Evolutionary conservation across 2,329 filamentous ascomycete genomes (phyloP).

Genomic region (Aspergillaceae sp.): DNA sequence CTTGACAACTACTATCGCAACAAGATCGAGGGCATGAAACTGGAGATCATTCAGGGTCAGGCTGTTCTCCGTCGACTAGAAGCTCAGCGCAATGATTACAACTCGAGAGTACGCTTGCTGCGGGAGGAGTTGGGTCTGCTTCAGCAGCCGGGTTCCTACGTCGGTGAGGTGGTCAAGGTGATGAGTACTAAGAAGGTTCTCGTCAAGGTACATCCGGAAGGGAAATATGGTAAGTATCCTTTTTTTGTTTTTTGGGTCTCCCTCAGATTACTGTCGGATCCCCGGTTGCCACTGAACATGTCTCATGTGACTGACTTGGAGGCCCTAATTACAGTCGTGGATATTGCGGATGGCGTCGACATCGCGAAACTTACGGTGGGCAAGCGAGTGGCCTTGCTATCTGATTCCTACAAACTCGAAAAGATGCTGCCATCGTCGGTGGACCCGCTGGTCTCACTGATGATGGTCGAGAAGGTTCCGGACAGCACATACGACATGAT

Average conservation of each 20-base stretch:
- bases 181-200: slow-evolving; percentile 99
- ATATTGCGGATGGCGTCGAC: slow-evolving; percentile 89
- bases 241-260: not conserved
- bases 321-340: slow-evolving; percentile 60
- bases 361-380: slow-evolving; percentile 91
- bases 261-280: too few relatives aligned
- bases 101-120: slow-evolving; percentile 88
- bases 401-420: slow-evolving; percentile 96
- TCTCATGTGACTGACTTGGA: slow-evolving; percentile 4
- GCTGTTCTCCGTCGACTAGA: slow-evolving; percentile 89
- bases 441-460: slow-evolving; percentile 94
- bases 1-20: slow-evolving; percentile 99
- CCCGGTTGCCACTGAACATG: not conserved
- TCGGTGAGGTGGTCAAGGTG: slow-evolving; percentile 99
- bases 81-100: slow-evolving; percentile 98
- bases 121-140: slow-evolving; percentile 91
- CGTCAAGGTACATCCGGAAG: slow-evolving; percentile 97
- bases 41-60: slow-evolving; percentile 98
- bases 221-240: slow-evolving; percentile 80
- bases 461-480: slow-evolving; percentile 99
- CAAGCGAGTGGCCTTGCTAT: slow-evolving; percentile 93
- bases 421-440: slow-evolving; percentile 98
- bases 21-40: slow-evolving; percentile 99
- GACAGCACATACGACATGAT: slow-evolving; percentile 99
- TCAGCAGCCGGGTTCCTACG: slow-evolving; percentile 95